Evolutionary conservation across 208 protist species (phyloP).

Genomic region (Strigomonas galati): DNA sequence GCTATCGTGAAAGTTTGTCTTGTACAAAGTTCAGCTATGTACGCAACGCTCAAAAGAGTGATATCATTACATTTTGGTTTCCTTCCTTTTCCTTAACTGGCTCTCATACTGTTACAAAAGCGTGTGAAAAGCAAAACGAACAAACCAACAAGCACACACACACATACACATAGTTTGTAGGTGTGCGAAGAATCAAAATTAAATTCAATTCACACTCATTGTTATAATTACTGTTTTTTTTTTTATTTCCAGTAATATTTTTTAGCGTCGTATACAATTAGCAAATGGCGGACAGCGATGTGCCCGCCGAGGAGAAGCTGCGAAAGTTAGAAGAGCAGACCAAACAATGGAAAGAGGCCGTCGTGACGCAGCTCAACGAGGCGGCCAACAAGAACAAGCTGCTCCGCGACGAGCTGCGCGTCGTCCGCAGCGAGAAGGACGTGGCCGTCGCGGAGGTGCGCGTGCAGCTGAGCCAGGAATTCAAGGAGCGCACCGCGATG

Average conservation of each 20-base stretch:
- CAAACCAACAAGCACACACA: too few species aligned
- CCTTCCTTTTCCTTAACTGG: too few species aligned
- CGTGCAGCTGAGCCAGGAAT: slow-evolving; percentile 60
- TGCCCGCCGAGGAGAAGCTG: slow-evolving; percentile 35
- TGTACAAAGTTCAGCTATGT: too few species aligned
- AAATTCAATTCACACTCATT: slow-evolving; percentile 5
- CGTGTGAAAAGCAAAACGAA: too few species aligned
- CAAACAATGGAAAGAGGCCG: slow-evolving; percentile 54
- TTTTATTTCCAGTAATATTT: not conserved
- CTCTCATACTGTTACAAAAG: too few species aligned
- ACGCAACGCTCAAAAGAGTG: too few species aligned
- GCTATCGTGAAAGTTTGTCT: too few species aligned
- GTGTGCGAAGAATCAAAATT: too few species aligned
- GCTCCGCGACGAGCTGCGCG: slow-evolving; percentile 59
- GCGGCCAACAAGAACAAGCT: slow-evolving; percentile 67
- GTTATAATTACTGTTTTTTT: not conserved
- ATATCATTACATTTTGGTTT: too few species aligned
- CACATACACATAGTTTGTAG: too few species aligned
- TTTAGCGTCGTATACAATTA: not conserved
- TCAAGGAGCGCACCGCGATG: slow-evolving; percentile 57
- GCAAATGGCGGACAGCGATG: not conserved
- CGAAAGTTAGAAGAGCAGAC: slow-evolving; percentile 44
- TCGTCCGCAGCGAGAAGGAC: slow-evolving; percentile 25
- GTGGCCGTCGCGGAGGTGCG: slow-evolving; percentile 33
- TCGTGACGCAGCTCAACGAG: slow-evolving; percentile 52